Percentiles rank a stretch among this genome's conserved stretches.
Conservation (phyloP, 164 flowering plant genomes). For the Warburgia ugandensis region DNA sequence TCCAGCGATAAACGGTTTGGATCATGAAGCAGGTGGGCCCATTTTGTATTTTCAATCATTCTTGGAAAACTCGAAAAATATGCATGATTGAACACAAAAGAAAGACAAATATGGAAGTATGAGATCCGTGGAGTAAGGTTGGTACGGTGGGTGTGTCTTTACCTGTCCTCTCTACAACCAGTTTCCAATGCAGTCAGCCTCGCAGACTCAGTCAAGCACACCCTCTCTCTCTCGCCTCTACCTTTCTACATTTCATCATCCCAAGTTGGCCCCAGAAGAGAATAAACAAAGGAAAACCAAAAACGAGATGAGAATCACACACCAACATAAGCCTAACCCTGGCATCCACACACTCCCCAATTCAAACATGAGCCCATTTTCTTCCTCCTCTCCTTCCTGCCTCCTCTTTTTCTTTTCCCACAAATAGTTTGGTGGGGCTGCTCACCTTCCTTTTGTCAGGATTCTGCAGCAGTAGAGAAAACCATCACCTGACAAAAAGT, state of each 20-base stretch:
- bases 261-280: neutral
- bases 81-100: neutral
- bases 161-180: slow-evolving; percentile 1
- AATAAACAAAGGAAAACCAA: slow-evolving; percentile 1
- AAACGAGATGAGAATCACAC: neutral
- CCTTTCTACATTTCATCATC: neutral
- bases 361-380: neutral
- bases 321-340: too few relatives aligned
- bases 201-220: neutral
- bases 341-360: neutral
- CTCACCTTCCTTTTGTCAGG: slow-evolving; percentile 11
- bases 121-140: neutral
- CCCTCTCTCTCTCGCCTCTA: neutral
- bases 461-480: neutral
- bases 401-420: neutral
- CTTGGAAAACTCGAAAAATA: too few relatives aligned
- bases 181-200: neutral
- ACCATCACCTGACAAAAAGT: slow-evolving; percentile 4
- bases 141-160: slow-evolving; percentile 4
- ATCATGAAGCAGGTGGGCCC: too few relatives aligned
- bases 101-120: neutral
- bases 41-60: too few relatives aligned
- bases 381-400: neutral
- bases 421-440: slow-evolving; percentile 12
- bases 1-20: too few relatives aligned